Evolutionary conservation across 805 yeast species (phyloP), one percentile per base, ranked within the genome.

Genomic region (Metschnikowia arizonensis): DNA sequence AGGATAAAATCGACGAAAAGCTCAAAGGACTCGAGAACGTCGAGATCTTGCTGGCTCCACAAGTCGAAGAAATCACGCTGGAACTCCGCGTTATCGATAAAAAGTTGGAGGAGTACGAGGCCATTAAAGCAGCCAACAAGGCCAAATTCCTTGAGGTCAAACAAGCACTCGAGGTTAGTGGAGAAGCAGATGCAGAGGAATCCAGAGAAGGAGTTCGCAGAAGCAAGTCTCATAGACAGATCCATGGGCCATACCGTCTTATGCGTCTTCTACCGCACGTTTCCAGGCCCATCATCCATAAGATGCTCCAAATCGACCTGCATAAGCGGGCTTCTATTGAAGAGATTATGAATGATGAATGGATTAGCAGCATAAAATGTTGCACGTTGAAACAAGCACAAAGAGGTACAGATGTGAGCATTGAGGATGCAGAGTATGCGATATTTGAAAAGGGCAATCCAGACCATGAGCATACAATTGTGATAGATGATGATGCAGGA

Each of bases 231-330:
- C 53, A 56, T 25, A 79, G 78, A 54, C 82, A 81, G 50, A 79
- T 85, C 19, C 89, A 85, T 57, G 95, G 95, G 5, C 91, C 93
- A 9, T 86, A 86, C 65, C 72, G 95, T 60, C 68, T 86, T 52
- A 79, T 86, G 83, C 77, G 95, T 65, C 67, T 86, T 41, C 65
- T 86, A 30, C 95, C 95, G 4, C 95, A 86, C 62, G 89, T 91
- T 6, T 71, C 93, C 12, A 76, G 95, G 63, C 93, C 91, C 10
- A 69, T 86, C 9, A 71, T 86, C 25, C 81, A 85, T 19, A 73
- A 66, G 47, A 84, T 86, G 81, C 64, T 86, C 23, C 73, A 73
- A 42, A 69, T 83, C 12, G 87, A 85, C 52, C 82, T 85, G 9
- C 46, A 47, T 1, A 68, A 74, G 47, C 74, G 95, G 57, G 87